A percentile compares a stretch with the other conserved stretches of the same genome.
Evolutionary conservation across 495 filamentous ascomycete genomes (phyloP).

Genomic region (Penicillium egyptiacum): DNA sequence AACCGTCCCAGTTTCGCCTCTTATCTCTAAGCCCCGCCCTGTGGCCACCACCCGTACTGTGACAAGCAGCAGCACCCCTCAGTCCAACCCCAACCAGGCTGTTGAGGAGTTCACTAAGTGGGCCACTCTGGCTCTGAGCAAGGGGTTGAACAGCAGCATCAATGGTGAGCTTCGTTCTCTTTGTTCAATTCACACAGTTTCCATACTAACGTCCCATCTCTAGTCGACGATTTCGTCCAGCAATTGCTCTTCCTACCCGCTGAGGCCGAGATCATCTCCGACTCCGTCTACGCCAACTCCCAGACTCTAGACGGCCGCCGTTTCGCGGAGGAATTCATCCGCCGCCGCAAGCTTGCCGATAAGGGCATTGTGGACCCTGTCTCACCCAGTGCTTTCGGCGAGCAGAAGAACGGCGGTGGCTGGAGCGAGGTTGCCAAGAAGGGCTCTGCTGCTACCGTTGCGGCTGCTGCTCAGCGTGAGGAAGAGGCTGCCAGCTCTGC

Average conservation of each 20-base stretch:
- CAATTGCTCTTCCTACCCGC: constrained; percentile 71
- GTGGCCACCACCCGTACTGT: constrained; percentile 34
- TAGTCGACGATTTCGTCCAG: constrained; percentile 80
- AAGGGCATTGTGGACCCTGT: constrained; percentile 72
- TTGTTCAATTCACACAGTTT: background rate
- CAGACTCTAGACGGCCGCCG: constrained; percentile 86
- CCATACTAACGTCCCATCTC: constrained; percentile 20
- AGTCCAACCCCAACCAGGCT: constrained; percentile 55
- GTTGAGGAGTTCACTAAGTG: constrained; percentile 92
- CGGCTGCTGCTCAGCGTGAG: constrained; percentile 47
- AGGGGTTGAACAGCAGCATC: constrained; percentile 60
- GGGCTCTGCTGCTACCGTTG: constrained; percentile 41
- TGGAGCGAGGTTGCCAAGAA: constrained; percentile 99
- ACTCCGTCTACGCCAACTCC: constrained; percentile 81
- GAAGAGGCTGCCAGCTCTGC: constrained; percentile 57
- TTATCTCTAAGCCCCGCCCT: constrained; percentile 33
- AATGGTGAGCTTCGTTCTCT: constrained; percentile 45
- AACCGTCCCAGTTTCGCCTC: constrained; percentile 43
- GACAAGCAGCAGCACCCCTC: constrained; percentile 34
- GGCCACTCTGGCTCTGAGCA: constrained; percentile 71
- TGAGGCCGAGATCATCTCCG: constrained; percentile 78
- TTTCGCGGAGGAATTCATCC: constrained; percentile 91
- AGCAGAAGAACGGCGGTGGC: constrained; percentile 59
- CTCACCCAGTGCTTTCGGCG: constrained; percentile 43
- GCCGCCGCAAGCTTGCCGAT: constrained; percentile 87